phyloP scores from a whole-genome alignment of 768 basidiomycete genomes.

The Tephrocybe sp. region DNA sequence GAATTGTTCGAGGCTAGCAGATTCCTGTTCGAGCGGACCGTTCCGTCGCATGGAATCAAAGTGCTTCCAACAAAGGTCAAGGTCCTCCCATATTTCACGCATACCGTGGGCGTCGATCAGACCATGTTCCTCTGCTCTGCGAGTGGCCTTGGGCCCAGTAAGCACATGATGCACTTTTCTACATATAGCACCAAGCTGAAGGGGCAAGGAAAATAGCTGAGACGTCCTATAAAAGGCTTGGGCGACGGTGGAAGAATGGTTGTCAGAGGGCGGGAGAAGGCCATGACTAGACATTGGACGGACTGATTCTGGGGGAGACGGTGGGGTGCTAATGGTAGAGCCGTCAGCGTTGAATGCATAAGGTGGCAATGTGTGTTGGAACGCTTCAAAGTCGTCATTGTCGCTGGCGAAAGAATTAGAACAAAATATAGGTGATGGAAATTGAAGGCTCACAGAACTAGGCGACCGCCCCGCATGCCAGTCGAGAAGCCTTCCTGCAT shows the following conservation, averaged over 20 bases:
- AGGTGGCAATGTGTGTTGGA: constrained; percentile 63
- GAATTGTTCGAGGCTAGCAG: constrained; percentile 54
- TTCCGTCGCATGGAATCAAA: constrained; percentile 63
- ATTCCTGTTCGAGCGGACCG: constrained; percentile 30
- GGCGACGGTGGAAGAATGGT: constrained; percentile 20
- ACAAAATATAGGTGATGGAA: background rate
- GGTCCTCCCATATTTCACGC: constrained; percentile 79
- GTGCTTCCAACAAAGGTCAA: constrained; percentile 83
- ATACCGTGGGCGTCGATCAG: constrained; percentile 64
- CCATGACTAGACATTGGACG: constrained; percentile 18
- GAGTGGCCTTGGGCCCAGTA: constrained; percentile 76
- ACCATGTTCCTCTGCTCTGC: constrained; percentile 48
- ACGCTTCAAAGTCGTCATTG: constrained; percentile 73
- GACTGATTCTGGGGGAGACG: constrained; percentile 15
- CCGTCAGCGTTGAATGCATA: constrained; percentile 28
- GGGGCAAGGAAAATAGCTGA: constrained; percentile 65
- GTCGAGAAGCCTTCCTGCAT: constrained; percentile 83
- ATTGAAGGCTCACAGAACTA: constrained; percentile 62
- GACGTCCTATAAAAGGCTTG: constrained; percentile 53
- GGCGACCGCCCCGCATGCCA: constrained; percentile 81
- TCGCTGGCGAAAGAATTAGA: constrained; percentile 38
- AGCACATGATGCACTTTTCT: constrained; percentile 75
- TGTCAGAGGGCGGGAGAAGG: constrained; percentile 6
- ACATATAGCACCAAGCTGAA: constrained; percentile 76
- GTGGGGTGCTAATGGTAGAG: constrained; percentile 10